Evolutionary conservation across 192 early-diverging fungal species (phyloP).

Genomic region (Coemansia sp.): DNA sequence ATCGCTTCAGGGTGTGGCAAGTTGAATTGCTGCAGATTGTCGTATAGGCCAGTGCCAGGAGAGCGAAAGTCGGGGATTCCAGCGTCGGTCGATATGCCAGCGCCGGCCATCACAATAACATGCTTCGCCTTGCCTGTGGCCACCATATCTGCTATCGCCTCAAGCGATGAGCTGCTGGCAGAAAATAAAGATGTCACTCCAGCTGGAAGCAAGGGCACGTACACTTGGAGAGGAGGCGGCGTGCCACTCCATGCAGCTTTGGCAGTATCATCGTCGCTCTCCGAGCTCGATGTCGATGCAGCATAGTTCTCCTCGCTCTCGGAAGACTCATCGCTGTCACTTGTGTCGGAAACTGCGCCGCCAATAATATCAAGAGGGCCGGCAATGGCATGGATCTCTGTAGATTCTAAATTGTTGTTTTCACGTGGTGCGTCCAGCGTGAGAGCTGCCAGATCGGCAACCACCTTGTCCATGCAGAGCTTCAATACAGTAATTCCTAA

Average conservation of each 20-base stretch:
- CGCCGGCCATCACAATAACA: conserved; percentile 90
- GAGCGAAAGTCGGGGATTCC: conserved; percentile 93
- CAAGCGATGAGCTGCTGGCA: conserved; percentile 13
- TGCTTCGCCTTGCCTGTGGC: conserved; percentile 20
- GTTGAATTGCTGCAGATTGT: conserved; percentile 83
- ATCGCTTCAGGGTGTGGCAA: conserved; percentile 94
- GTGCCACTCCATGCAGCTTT: background rate
- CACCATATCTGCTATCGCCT: conserved; percentile 30
- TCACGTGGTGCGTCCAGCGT: conserved; percentile 3
- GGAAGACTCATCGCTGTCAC: background rate
- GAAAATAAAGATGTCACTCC: conserved; percentile 17
- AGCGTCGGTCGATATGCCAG: conserved; percentile 74
- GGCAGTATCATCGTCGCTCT: conserved; percentile 4
- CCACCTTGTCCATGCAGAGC: conserved; percentile 4
- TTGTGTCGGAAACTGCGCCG: too few species aligned
- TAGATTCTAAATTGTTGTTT: background rate
- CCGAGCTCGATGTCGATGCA: conserved; percentile 15
- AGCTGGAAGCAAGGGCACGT: conserved; percentile 11
- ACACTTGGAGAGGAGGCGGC: conserved; percentile 5
- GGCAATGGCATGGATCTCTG: background rate
- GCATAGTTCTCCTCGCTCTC: conserved; percentile 7
- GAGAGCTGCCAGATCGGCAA: conserved; percentile 28
- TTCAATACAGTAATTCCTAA: too few species aligned
- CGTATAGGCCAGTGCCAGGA: conserved; percentile 88
- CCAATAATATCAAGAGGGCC: background rate